Evolutionary conservation across 2,329 filamentous ascomycete genomes (phyloP), one percentile per base, ranked within the genome.

Genomic region (Zymoseptoria crescenta): DNA sequence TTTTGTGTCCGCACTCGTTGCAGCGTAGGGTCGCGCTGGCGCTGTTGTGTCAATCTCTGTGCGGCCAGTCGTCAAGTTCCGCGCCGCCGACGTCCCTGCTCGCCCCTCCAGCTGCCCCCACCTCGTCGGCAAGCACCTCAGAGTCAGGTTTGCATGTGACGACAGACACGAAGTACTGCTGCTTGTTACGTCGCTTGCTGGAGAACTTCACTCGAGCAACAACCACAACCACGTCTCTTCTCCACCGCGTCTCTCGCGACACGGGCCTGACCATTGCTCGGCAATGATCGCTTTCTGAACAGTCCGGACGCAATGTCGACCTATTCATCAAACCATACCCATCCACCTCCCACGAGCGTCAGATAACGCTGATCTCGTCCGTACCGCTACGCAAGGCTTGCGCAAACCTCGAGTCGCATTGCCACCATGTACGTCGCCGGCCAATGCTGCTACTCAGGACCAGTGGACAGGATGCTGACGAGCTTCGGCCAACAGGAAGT

Each of bases 401-500:
- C 35, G 7, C 35, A 2, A 45, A 6, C n/a, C 35, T 45, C 35
- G 16, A 13, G 10, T 45, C 16, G 13, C 13, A 16, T 7, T 13
- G 35, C 10, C 35, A 45, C 13, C 35, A 45, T 45, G 35, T 45
- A 45, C 9, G 35, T 45, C 13, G 7, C 35, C 13, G 35, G 35
- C 35, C 35, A n/a, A n/a, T 16, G 35, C 35, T 45, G 35, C n/a
- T 2, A 16, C 16, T 7, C 35, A 45, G 35, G 13, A 16, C 16
- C 35, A 45, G 16, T 45, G 35, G 35, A 16, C 35, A 45, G 13
- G 7, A 45, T 45, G 35, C 35, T 45, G 35, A 45, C 35, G 35
- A 45, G n/a, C 13, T 13, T 24, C 51, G 51, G 13, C 51, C 24
- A 24, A 24, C 63, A 99, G 93, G 94, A 99, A 99, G 84, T 99